Evolutionary conservation across 495 filamentous ascomycete genomes (phyloP).

Genomic region (Aspergillus ellipticus): DNA sequence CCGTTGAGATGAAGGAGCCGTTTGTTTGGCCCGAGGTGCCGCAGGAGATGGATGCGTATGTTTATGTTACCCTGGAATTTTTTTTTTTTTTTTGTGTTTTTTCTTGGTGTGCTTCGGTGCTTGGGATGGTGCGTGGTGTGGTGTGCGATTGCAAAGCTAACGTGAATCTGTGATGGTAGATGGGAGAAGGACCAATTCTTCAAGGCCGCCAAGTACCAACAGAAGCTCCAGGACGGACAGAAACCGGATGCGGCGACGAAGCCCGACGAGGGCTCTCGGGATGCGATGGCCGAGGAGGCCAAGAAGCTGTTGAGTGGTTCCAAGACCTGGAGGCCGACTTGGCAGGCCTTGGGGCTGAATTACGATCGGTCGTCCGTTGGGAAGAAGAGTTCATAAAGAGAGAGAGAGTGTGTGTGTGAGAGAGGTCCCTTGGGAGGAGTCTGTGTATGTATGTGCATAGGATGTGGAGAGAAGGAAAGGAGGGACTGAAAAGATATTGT

Average conservation of each 20-base stretch:
- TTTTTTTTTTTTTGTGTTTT: not conserved
- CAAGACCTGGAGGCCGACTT: slow-evolving; percentile 42
- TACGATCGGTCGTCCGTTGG: slow-evolving; percentile 25
- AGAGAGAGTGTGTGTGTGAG: not conserved
- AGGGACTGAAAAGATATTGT: too few species aligned
- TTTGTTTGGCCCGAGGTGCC: slow-evolving; percentile 78
- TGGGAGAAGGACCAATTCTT: slow-evolving; percentile 47
- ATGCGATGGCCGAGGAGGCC: slow-evolving; percentile 49
- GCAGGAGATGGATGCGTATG: slow-evolving; percentile 53
- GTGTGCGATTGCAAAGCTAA: not conserved
- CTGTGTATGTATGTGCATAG: too few species aligned
- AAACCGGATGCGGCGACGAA: slow-evolving; percentile 27
- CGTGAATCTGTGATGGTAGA: slow-evolving; percentile 24
- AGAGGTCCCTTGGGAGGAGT: too few species aligned
- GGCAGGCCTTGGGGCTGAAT: slow-evolving; percentile 41
- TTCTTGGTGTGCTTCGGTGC: not conserved
- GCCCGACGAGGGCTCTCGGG: slow-evolving; percentile 24
- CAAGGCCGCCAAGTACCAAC: slow-evolving; percentile 34
- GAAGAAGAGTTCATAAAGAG: not conserved
- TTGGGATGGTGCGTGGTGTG: not conserved
- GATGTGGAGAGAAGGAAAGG: too few species aligned
- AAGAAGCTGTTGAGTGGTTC: slow-evolving; percentile 49
- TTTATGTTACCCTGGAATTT: slow-evolving; percentile 14
- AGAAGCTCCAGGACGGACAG: slow-evolving; percentile 22
- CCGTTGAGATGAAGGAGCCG: slow-evolving; percentile 74